Evolutionary conservation across 176 grass and related monocot species (phyloP).

Genomic region (Puccinellia tenuiflora): DNA sequence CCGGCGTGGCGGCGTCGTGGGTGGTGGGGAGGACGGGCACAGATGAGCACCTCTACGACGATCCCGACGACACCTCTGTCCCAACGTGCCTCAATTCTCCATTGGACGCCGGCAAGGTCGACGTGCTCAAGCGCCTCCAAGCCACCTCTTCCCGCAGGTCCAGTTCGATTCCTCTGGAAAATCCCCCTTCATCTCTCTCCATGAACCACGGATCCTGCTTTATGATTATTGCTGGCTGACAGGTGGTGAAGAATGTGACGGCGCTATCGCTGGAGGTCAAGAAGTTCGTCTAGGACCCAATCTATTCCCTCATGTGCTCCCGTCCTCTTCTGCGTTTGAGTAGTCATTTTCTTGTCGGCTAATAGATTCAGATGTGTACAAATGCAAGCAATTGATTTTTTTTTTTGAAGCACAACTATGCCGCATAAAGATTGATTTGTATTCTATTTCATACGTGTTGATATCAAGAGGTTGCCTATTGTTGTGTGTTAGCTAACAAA

Average conservation of each 20-base stretch:
- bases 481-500: too few relatives aligned
- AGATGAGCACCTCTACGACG: constrained; percentile 92
- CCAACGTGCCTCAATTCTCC: constrained; percentile 75
- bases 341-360: too few relatives aligned
- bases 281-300: constrained; percentile 81
- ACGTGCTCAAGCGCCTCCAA: constrained; percentile 86
- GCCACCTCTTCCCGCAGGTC: constrained; percentile 88
- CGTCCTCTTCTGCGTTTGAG: too few relatives aligned
- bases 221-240: too few relatives aligned
- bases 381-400: too few relatives aligned
- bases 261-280: constrained; percentile 84
- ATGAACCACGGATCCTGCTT: neutral
- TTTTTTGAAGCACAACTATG: too few relatives aligned
- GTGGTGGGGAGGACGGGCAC: constrained; percentile 79
- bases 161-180: neutral
- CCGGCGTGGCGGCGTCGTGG: constrained; percentile 66
- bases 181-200: neutral
- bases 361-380: too few relatives aligned
- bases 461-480: too few relatives aligned
- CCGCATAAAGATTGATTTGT: too few relatives aligned
- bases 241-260: constrained; percentile 94
- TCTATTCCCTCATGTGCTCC: too few relatives aligned
- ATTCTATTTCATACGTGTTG: too few relatives aligned
- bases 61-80: constrained; percentile 81
- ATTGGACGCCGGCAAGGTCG: constrained; percentile 75